Conservation (phyloP, 768 basidiomycete genomes). For the Auricularia sp. region DNA sequence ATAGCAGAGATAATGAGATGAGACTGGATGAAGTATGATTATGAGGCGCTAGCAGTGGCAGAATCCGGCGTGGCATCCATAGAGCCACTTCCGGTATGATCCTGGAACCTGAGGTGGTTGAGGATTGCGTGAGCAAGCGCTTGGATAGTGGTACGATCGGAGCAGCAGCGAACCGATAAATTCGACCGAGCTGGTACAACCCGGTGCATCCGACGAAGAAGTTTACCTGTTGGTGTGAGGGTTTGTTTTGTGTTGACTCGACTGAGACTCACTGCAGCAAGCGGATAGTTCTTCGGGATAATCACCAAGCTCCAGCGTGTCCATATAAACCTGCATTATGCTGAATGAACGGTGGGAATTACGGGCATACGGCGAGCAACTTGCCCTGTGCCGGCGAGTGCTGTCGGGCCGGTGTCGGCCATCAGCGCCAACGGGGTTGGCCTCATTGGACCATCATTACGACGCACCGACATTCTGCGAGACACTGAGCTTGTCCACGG, state of each 20-base stretch:
- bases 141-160: not conserved
- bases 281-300: conserved; percentile 85
- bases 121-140: not conserved
- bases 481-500: conserved; percentile 87
- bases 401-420: not conserved
- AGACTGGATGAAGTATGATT: no score
- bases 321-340: conserved; percentile 68
- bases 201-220: conserved; percentile 65
- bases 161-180: conserved; percentile 41
- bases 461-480: conserved; percentile 84
- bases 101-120: not conserved
- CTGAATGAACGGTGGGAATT: no score
- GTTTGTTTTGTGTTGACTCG: not conserved
- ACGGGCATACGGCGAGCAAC: not conserved
- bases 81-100: no score
- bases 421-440: not conserved
- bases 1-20: no score
- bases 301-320: conserved; percentile 96
- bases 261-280: conserved; percentile 66
- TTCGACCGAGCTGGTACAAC: conserved; percentile 52
- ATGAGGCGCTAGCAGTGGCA: no score
- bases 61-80: no score
- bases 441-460: not conserved
- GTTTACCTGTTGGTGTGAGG: conserved; percentile 43
- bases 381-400: not conserved